Conservation (phyloP, 768 basidiomycete species). For the Collybiopsis luxurians region DNA sequence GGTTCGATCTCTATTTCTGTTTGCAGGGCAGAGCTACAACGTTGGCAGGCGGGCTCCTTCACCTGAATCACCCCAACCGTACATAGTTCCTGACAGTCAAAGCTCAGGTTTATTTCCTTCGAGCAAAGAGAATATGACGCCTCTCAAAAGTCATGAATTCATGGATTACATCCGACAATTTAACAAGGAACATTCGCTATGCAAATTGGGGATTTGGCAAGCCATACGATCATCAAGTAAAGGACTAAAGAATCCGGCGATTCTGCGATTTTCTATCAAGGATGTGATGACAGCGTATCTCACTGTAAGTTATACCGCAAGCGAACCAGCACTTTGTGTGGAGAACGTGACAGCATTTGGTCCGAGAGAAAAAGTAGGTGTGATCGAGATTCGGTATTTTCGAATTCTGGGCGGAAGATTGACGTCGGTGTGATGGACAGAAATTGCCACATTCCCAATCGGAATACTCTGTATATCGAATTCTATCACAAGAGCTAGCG, state of each 20-base stretch:
- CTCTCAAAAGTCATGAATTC: constrained; percentile 45
- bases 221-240: constrained; percentile 20
- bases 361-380: constrained; percentile 63
- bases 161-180: constrained; percentile 55
- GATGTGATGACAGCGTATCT: constrained; percentile 71
- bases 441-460: constrained; percentile 70
- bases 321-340: constrained; percentile 39
- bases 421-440: constrained; percentile 28
- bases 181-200: constrained; percentile 43
- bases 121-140: constrained; percentile 29
- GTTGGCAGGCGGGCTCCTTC: constrained; percentile 44
- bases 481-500: constrained; percentile 64
- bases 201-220: constrained; percentile 54
- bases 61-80: constrained; percentile 64
- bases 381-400: constrained; percentile 3
- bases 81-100: constrained; percentile 40
- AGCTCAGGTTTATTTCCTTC: constrained; percentile 40
- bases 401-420: not conserved
- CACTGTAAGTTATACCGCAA: constrained; percentile 37
- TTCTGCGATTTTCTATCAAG: constrained; percentile 57
- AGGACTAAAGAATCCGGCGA: constrained; percentile 28
- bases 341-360: constrained; percentile 72
- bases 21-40: not conserved
- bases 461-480: constrained; percentile 60
- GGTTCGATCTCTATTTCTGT: constrained; percentile 35